Evolutionary conservation across 1,284 basidiomycete genomes (phyloP).

Genomic region (Vanrija pseudolonga): DNA sequence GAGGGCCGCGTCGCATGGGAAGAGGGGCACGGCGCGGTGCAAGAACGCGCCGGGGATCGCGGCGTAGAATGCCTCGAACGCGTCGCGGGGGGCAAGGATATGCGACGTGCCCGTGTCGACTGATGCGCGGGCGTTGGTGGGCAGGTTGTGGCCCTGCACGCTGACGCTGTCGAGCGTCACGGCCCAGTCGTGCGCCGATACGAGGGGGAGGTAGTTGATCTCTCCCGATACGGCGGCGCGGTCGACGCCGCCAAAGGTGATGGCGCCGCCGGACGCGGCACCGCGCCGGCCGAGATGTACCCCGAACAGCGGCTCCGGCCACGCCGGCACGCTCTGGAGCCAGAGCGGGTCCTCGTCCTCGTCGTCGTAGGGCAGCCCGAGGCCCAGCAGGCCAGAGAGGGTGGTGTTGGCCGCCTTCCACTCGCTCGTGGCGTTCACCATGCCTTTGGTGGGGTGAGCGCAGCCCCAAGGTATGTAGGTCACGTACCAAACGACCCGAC

Average conservation of each 20-base stretch:
- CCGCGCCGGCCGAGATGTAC: slow-evolving; percentile 28
- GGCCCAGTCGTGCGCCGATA: slow-evolving; percentile 53
- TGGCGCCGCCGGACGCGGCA: not conserved
- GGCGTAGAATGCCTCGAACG: slow-evolving; percentile 18
- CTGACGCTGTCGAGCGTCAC: slow-evolving; percentile 35
- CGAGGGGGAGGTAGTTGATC: not conserved
- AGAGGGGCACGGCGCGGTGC: too few relatives aligned
- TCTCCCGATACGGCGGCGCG: not conserved
- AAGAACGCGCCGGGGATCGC: slow-evolving; percentile 10
- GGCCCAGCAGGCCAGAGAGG: too few relatives aligned
- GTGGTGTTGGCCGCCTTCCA: slow-evolving; percentile 22
- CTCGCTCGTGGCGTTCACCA: slow-evolving; percentile 32
- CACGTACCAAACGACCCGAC: too few relatives aligned
- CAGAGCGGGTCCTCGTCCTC: too few relatives aligned
- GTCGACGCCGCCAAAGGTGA: not conserved
- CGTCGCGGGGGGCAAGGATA: slow-evolving; percentile 13
- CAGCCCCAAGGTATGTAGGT: too few relatives aligned
- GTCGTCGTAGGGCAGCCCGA: too few relatives aligned
- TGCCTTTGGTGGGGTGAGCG: too few relatives aligned
- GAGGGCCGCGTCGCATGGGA: too few relatives aligned
- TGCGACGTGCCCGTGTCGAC: slow-evolving; percentile 24
- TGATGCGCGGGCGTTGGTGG: not conserved
- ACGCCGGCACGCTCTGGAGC: not conserved
- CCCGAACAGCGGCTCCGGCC: too few relatives aligned
- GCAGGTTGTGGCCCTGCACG: too few relatives aligned